A percentile compares a stretch with the other conserved stretches of the same genome.
These are phyloP conservation scores for Rhodotorula glutinis DNA, from an alignment of 1,284 basidiomycete species.

Conservation along the genomic window DNA sequence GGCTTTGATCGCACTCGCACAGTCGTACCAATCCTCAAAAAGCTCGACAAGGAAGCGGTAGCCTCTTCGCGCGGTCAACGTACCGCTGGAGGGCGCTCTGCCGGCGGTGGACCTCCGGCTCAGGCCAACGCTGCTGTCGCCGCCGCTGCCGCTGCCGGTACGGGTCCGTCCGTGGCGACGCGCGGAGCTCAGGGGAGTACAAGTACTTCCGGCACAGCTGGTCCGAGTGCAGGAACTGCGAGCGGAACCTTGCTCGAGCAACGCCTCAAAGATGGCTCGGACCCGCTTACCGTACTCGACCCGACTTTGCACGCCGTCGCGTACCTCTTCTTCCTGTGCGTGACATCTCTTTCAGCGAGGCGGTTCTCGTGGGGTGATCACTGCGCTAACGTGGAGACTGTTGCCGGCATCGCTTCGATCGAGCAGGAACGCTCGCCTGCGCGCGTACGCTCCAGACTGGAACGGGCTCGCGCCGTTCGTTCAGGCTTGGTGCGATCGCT, in stretches of 20 bases:
- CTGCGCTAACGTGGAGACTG: too few species aligned
- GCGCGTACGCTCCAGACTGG: conserved; percentile 59
- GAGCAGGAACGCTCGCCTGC: conserved; percentile 21
- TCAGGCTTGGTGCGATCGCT: conserved; percentile 58
- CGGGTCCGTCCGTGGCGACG: background rate
- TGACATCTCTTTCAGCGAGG: too few species aligned
- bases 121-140: background rate
- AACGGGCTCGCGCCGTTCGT: conserved; percentile 53
- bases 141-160: too few species aligned
- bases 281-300: conserved; percentile 61
- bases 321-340: conserved; percentile 67
- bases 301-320: conserved; percentile 60
- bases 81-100: background rate
- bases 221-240: background rate
- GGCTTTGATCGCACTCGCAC: background rate
- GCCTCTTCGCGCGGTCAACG: background rate
- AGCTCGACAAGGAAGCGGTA: conserved; percentile 26
- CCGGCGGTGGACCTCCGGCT: background rate
- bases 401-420: background rate
- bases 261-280: conserved; percentile 41
- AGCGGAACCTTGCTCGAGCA: conserved; percentile 12
- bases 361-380: too few species aligned
- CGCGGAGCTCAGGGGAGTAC: background rate
- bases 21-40: conserved; percentile 29
- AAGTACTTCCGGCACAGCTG: background rate